These are phyloP conservation scores for Suillus discolor DNA, from an alignment of 768 basidiomycete species.

Conservation along the genomic window DNA sequence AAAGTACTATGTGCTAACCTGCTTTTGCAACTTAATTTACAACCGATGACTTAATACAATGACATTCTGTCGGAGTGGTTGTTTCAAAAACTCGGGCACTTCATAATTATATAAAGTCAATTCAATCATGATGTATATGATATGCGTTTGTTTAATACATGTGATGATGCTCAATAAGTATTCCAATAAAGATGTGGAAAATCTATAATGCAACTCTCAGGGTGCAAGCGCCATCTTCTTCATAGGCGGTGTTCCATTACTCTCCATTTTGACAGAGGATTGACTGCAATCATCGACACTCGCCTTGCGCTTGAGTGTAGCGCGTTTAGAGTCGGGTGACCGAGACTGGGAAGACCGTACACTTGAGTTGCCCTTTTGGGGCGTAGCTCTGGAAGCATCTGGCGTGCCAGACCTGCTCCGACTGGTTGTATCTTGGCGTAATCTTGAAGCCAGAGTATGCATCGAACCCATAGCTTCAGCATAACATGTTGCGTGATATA, in stretches of 20 bases:
- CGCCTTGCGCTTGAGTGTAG: conserved; percentile 78
- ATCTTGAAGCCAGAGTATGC: conserved; percentile 64
- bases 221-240: conserved; percentile 64
- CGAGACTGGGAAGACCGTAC: conserved; percentile 47
- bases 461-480: conserved; percentile 73
- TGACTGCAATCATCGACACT: conserved; percentile 46
- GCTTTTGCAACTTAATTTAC: neutral
- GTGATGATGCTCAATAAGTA: conserved; percentile 28
- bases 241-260: conserved; percentile 58
- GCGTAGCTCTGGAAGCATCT: conserved; percentile 48
- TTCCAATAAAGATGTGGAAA: conserved; percentile 32
- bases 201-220: conserved; percentile 20
- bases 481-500: conserved; percentile 94
- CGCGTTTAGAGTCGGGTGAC: conserved; percentile 53
- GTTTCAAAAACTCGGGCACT: neutral
- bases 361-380: conserved; percentile 34
- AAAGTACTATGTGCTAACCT: neutral
- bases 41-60: neutral
- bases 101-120: neutral
- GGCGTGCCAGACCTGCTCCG: conserved; percentile 80
- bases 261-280: conserved; percentile 36
- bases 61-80: neutral
- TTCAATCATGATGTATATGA: conserved; percentile 7
- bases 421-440: conserved; percentile 60
- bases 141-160: conserved; percentile 14